Conservation (phyloP, 2,329 filamentous ascomycete species). For the Beauveria rudraprayagi region DNA sequence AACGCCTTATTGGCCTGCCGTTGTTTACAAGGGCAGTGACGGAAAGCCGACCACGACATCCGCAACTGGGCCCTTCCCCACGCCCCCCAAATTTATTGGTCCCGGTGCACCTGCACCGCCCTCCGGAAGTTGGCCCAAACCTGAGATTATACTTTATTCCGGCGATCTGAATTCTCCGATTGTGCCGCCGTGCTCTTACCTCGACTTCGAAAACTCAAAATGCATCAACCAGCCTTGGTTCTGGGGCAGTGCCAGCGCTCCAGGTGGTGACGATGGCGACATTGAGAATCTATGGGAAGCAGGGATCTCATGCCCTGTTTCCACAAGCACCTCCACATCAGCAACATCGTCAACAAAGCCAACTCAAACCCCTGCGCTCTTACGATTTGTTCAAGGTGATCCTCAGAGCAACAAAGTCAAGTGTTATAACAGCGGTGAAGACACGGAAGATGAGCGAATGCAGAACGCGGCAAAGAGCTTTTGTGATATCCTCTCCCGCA, state of each 20-base stretch:
- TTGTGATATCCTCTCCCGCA: conserved; percentile 1
- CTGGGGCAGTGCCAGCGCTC: background rate
- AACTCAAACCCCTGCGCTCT: background rate
- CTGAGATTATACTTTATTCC: background rate
- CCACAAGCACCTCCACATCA: background rate
- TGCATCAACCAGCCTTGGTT: conserved; percentile 2
- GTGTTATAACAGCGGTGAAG: conserved; percentile 16
- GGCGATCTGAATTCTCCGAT: background rate
- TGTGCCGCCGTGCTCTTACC: conserved; percentile 4
- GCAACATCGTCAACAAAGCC: background rate
- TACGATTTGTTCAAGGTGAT: conserved; percentile 11
- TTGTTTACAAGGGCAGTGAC: conserved; percentile 16
- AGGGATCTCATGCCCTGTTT: background rate
- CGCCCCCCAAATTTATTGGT: conserved; percentile 15
- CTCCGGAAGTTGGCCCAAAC: conserved; percentile 14
- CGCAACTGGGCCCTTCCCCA: conserved; percentile 14
- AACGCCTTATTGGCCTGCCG: conserved; percentile 17
- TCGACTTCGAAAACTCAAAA: background rate
- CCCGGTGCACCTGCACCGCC: conserved; percentile 12
- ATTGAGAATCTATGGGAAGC: background rate
- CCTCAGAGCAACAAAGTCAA: conserved; percentile 7
- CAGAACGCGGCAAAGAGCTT: conserved; percentile 13
- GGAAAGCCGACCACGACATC: conserved; percentile 13
- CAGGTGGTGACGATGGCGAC: conserved; percentile 2
- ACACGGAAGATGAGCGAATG: conserved; percentile 10